These are phyloP conservation scores for Bonia amplexicaulis DNA, from an alignment of 176 grass and related monocot species.

Conservation along the genomic window DNA sequence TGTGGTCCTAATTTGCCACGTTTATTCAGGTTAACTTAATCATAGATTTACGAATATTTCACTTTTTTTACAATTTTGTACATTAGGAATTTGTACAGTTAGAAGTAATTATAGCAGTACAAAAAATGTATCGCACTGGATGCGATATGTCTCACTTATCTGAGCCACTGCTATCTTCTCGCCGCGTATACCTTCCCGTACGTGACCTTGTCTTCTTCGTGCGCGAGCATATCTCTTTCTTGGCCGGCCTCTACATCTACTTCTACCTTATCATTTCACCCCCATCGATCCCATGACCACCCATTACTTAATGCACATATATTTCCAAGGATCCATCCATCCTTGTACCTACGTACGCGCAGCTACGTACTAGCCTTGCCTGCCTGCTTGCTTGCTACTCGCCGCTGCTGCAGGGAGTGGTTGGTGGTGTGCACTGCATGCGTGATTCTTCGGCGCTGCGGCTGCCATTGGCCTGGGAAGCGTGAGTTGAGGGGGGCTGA, in stretches of 20 bases:
- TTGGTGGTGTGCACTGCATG: not conserved
- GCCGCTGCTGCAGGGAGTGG: constrained; percentile 15
- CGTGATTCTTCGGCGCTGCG: not conserved
- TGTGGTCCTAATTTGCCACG: no score
- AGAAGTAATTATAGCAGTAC: no score
- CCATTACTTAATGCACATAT: not conserved
- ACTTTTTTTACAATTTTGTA: no score
- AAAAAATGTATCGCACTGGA: no score
- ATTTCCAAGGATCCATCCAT: not conserved
- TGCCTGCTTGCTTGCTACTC: not conserved
- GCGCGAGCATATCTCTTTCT: no score
- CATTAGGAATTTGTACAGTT: no score
- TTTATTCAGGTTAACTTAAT: no score
- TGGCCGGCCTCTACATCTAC: not conserved
- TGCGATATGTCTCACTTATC: no score
- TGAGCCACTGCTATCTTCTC: no score
- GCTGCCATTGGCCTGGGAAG: not conserved
- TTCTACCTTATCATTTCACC: not conserved
- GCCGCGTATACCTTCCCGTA: no score
- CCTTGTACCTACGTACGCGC: not conserved
- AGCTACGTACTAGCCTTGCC: not conserved
- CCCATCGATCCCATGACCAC: not conserved
- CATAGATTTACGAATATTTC: no score
- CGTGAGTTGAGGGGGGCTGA: not conserved
- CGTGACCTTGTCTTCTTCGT: no score